Evolutionary conservation across 169 alveolate genomes (phyloP).

Genomic region (Eimeria falciformis): DNA sequence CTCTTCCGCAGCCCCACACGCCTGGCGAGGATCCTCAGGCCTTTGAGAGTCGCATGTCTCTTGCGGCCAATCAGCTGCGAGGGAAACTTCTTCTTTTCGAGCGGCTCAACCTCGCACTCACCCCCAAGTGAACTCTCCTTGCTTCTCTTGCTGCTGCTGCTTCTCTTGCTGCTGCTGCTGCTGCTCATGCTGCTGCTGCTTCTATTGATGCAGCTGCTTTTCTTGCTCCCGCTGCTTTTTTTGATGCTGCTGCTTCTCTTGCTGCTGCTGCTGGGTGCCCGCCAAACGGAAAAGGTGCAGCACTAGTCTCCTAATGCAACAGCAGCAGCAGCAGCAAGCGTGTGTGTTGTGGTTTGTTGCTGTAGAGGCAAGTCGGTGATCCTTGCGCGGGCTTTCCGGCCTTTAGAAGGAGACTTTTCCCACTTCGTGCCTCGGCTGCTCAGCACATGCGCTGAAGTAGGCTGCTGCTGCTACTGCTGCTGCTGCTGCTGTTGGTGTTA

Average conservation of each 20-base stretch:
- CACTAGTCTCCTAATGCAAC: no score
- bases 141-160: neutral
- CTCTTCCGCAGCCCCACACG: neutral
- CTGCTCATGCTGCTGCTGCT: neutral
- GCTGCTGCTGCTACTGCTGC: no score
- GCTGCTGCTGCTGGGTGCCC: no score
- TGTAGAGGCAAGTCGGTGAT: neutral
- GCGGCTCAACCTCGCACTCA: neutral
- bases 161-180: neutral
- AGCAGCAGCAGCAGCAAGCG: no score
- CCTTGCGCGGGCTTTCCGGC: neutral
- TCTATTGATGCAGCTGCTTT: neutral
- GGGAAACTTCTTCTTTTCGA: neutral
- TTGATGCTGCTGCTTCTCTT: no score
- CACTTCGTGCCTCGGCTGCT: neutral
- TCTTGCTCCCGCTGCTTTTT: neutral
- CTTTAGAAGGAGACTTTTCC: slow-evolving; percentile 1
- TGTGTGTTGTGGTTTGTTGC: no score
- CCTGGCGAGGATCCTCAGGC: neutral
- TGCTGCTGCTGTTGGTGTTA: no score
- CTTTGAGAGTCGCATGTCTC: neutral
- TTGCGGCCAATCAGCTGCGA: neutral
- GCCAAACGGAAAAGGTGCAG: no score
- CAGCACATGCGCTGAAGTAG: neutral
- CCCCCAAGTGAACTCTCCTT: neutral